Evolutionary conservation across 495 filamentous ascomycete genomes (phyloP).

Genomic region (Trichoderma virens): DNA sequence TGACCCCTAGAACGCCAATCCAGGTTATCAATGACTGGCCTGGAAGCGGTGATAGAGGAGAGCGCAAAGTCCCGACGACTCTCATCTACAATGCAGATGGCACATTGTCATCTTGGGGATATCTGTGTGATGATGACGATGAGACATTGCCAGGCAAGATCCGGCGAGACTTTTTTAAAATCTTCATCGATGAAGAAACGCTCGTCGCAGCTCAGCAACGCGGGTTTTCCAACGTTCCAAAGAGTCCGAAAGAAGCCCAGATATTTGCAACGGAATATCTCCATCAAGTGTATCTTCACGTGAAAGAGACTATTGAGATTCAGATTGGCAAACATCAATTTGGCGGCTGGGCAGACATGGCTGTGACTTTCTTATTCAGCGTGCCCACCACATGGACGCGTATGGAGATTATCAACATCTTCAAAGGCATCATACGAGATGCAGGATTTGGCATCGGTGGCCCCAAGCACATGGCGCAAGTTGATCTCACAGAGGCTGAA

Average conservation of each 20-base stretch:
- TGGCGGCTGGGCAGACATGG: slow-evolving; percentile 38
- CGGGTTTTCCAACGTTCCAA: slow-evolving; percentile 23
- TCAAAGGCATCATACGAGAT: slow-evolving; percentile 37
- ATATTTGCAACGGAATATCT: slow-evolving; percentile 50
- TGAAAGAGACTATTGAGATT: slow-evolving; percentile 39
- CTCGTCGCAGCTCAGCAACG: slow-evolving; percentile 28
- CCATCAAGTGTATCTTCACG: slow-evolving; percentile 45
- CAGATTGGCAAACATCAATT: slow-evolving; percentile 26
- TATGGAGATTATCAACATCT: slow-evolving; percentile 49
- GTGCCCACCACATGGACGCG: slow-evolving; percentile 63
- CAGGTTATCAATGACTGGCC: slow-evolving; percentile 57
- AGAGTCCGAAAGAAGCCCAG: slow-evolving; percentile 38
- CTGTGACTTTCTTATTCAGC: slow-evolving; percentile 58
- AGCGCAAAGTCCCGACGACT: slow-evolving; percentile 53
- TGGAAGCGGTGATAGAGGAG: slow-evolving; percentile 39
- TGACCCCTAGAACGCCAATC: slow-evolving; percentile 38
- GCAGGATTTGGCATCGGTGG: slow-evolving; percentile 45
- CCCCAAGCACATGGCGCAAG: slow-evolving; percentile 37
- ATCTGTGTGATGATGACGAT: slow-evolving; percentile 42
- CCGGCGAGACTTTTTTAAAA: slow-evolving; percentile 52
- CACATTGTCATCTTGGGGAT: slow-evolving; percentile 47
- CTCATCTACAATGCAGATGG: slow-evolving; percentile 42
- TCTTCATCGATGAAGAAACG: slow-evolving; percentile 42
- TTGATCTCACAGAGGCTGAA: slow-evolving; percentile 63
- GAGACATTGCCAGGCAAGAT: slow-evolving; percentile 25